Evolutionary conservation across 306 rosid species (phyloP), one percentile per base, ranked within the genome.

Genomic region (Datisca glomerata): DNA sequence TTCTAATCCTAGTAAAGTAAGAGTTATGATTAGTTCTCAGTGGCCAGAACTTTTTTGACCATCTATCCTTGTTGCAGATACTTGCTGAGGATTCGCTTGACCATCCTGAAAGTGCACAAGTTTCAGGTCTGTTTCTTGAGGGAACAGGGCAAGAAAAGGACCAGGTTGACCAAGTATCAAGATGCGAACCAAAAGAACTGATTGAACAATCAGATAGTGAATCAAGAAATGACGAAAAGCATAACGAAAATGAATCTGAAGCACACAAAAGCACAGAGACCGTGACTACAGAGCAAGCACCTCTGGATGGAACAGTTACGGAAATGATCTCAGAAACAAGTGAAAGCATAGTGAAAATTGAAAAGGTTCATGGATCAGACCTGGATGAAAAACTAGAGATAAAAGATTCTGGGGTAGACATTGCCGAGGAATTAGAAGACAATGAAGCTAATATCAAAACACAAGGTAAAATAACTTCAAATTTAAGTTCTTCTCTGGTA

Each of bases 131-230:
- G 16, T 42, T 53, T 45, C 56, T 28, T 58, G 64, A 62, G 45
- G 56, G 66, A 49, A 24, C 60, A 19, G 31, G 53, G 25, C 44
- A 12, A 23, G 47, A 36, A 24, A 36, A 37, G 6, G 47, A 20
- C 23, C 50, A 49, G 43, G 48, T 38, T 22, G 40, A 24, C 15
- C 48, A 52, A 34, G 41, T 35, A 28, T 43, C 49, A 18, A 24
- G 35, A 47, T 10, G 12, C 32, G 47, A 41, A 34, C n/a, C n/a
- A n/a, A 34, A 41, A 38, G 77, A 61, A 36, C 32, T 43, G 32
- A 12, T 18, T 54, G 36, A 61, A 22, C 45, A 37, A 24, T 31
- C 46, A 42, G 17, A 40, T 18, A 31, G 43, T 18, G 16, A 17
- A 8, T 8, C 11, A 21, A 25, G 5, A 13, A 43, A 34, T 15